Evolutionary conservation across 2,329 filamentous ascomycete genomes (phyloP), one percentile per base, ranked within the genome.

Genomic region (Neurospora sp.): DNA sequence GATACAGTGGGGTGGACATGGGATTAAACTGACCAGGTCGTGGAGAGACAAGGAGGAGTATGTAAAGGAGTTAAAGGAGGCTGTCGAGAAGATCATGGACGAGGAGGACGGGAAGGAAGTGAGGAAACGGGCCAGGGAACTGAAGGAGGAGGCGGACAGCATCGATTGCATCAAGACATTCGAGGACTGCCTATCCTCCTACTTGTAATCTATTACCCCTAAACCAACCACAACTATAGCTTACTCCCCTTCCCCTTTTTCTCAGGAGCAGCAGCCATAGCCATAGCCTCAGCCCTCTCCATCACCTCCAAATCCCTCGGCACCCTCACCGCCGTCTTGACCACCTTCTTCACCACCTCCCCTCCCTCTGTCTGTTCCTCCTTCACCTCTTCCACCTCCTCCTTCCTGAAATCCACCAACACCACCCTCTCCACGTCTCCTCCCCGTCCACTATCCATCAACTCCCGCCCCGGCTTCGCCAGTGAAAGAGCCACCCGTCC

Each of bases 371-470:
- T 46, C 10, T 40, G n/a, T 23, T 62, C 69, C n/a, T 66, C 39
- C 5, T 58, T 66, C 4, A 46, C 17, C 70, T 67, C 36, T 86
- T 86, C 1, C 83, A 62, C 52, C 23, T 62, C 85, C 0, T 79
- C 84, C 76, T 82, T 85, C 7, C 72, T 77, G 76, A 89, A 87
- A 68, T 79, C 80, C 4, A 88, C 84, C 72, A 90, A 72, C 17
- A 90, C 84, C 8, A 90, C 87, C n/a, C 83, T 82, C 73, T 88
- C 83, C 77, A 79, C 82, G 72, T 90, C 89, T 0, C 89, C 89
- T 0, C 82, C 83, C 67, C 85, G 80, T 2, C 77, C 81, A 2
- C 76, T 81, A 9, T 17, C 52, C 52, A 33, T 80, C 42, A 90
- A 78, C 77, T 90, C 88, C 4, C 79, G 81, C 0, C 87, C 87